Conservation (phyloP, 805 yeast species). For the Kregervanrija fluxuum region DNA sequence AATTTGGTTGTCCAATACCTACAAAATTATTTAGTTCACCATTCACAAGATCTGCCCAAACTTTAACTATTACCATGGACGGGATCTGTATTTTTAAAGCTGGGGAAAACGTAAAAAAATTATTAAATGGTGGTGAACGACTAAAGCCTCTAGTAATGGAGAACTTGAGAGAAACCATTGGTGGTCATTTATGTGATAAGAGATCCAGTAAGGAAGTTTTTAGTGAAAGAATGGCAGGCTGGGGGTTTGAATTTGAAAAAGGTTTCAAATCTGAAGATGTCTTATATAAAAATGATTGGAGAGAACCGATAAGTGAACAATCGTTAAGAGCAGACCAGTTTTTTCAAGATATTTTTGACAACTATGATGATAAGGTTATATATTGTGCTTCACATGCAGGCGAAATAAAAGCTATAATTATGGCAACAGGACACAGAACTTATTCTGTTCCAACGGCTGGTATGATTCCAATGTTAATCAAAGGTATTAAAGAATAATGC, state of each 20-base stretch:
- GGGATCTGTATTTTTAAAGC: conserved; percentile 28
- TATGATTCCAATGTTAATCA: conserved; percentile 52
- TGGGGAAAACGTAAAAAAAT: conserved; percentile 6
- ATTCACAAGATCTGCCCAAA: conserved; percentile 54
- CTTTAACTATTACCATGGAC: conserved; percentile 45
- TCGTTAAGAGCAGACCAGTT: conserved; percentile 40
- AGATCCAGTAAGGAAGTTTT: conserved; percentile 37
- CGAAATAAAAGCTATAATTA: conserved; percentile 43
- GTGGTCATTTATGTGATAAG: conserved; percentile 54
- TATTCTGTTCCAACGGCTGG: conserved; percentile 59
- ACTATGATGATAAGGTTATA: conserved; percentile 28
- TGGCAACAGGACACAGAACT: conserved; percentile 47
- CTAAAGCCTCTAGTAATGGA: conserved; percentile 32
- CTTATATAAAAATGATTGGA: conserved; percentile 34
- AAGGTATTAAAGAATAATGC: conserved; percentile 26
- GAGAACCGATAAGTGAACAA: conserved; percentile 46
- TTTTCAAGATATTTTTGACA: conserved; percentile 34
- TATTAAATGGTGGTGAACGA: conserved; percentile 10
- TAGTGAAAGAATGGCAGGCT: conserved; percentile 30
- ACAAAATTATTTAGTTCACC: conserved; percentile 52
- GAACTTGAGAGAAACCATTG: conserved; percentile 52
- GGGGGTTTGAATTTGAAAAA: conserved; percentile 37
- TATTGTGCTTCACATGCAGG: conserved; percentile 58
- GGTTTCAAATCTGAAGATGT: conserved; percentile 44
- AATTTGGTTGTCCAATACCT: conserved; percentile 50